Evolutionary conservation across 148 eudicot species (phyloP).

Genomic region (Pharnaceum exiguum): DNA sequence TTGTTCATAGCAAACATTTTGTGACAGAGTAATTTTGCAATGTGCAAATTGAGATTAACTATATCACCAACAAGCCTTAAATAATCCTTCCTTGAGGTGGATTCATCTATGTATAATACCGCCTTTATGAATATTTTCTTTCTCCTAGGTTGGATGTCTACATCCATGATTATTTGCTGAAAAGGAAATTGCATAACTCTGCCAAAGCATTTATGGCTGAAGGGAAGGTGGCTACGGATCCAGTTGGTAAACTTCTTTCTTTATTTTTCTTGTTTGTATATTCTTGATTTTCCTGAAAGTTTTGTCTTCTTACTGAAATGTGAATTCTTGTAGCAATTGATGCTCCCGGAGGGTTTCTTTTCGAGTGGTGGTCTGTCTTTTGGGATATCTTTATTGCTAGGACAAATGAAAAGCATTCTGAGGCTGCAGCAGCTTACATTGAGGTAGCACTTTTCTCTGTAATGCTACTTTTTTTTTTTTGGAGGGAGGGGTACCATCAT

Average conservation of each 20-base stretch:
- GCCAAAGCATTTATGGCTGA: conserved; percentile 99
- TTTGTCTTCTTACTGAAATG: no score
- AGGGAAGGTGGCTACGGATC: conserved; percentile 98
- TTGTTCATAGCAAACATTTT: no score
- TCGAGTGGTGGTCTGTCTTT: conserved; percentile 99
- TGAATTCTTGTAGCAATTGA: conserved; percentile 69
- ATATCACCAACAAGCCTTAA: no score
- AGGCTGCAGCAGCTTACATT: conserved; percentile 91
- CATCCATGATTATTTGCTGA: conserved; percentile 92
- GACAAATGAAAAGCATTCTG: conserved; percentile 97
- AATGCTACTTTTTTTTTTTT: background rate
- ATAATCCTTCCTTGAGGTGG: background rate
- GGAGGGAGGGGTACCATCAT: background rate
- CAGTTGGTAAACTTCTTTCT: conserved; percentile 68
- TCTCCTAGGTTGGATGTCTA: conserved; percentile 88
- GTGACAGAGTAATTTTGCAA: no score
- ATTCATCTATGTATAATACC: background rate
- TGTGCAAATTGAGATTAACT: no score
- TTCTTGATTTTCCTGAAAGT: no score
- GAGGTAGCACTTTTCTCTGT: conserved; percentile 51
- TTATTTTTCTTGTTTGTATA: background rate
- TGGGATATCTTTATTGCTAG: conserved; percentile 99
- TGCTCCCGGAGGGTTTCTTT: conserved; percentile 99
- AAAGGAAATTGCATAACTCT: conserved; percentile 80
- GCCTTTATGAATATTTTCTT: conserved; percentile 1